Percentiles rank a stretch among this genome's conserved stretches.
Conservation (phyloP, 768 basidiomycete genomes). For the Gymnopilus dilepis region DNA sequence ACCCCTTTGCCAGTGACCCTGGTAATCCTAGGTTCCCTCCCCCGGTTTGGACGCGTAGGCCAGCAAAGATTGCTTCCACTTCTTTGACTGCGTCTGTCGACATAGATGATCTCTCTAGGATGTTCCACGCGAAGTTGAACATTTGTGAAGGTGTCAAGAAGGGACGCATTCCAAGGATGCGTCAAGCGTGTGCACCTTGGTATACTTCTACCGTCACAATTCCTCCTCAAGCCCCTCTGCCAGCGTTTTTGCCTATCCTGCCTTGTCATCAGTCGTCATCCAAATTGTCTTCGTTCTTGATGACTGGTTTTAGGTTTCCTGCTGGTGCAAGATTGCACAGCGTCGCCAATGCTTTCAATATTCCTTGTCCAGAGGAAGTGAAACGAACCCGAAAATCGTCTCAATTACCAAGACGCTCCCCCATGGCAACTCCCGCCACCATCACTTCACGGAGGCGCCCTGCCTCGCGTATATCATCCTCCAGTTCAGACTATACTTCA, state of each 20-base stretch:
- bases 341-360: background rate
- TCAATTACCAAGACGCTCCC: background rate
- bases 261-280: background rate
- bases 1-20: conserved; percentile 17
- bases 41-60: conserved; percentile 38
- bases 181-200: conserved; percentile 21
- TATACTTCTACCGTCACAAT: conserved; percentile 29
- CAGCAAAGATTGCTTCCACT: conserved; percentile 12
- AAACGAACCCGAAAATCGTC: background rate
- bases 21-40: conserved; percentile 31
- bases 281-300: background rate
- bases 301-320: background rate
- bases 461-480: conserved; percentile 9
- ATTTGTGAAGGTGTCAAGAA: conserved; percentile 20
- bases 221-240: conserved; percentile 32
- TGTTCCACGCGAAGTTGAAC: conserved; percentile 30
- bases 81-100: conserved; percentile 17
- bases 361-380: background rate
- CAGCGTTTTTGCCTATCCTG: conserved; percentile 29
- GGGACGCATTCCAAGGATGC: background rate
- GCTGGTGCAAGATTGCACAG: background rate
- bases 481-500: conserved; percentile 6
- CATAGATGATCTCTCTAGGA: conserved; percentile 29
- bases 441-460: background rate
- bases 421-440: background rate